Evolutionary conservation across 805 yeast genomes (phyloP).

Genomic region (Yamadazyma paraphyllophila): DNA sequence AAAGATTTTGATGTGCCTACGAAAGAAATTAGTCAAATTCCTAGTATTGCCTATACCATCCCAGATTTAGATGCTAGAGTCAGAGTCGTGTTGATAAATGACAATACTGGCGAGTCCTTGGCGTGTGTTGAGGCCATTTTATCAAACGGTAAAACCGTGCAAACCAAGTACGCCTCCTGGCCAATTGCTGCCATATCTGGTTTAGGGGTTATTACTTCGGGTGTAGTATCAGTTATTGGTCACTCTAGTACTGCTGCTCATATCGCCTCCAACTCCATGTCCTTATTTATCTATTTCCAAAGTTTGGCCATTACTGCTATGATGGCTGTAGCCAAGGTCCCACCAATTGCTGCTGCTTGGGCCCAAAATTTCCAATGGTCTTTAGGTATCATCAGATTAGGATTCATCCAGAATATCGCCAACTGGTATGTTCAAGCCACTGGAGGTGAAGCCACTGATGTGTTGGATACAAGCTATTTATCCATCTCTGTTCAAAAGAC

Average conservation of each 20-base stretch:
- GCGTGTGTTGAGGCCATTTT: slow-evolving; percentile 93
- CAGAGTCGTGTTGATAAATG: slow-evolving; percentile 60
- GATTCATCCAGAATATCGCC: slow-evolving; percentile 78
- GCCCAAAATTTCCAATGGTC: slow-evolving; percentile 96
- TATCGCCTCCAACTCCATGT: slow-evolving; percentile 93
- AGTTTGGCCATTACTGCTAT: slow-evolving; percentile 86
- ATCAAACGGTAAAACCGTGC: slow-evolving; percentile 89
- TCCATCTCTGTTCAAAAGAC: slow-evolving; percentile 83
- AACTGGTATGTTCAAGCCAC: slow-evolving; percentile 96
- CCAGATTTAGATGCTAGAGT: slow-evolving; percentile 96
- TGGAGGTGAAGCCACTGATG: slow-evolving; percentile 82
- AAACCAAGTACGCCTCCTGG: slow-evolving; percentile 91
- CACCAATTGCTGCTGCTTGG: slow-evolving; percentile 98
- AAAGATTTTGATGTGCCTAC: slow-evolving; percentile 46
- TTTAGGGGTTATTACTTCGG: slow-evolving; percentile 82
- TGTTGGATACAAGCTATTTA: slow-evolving; percentile 61
- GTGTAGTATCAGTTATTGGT: slow-evolving; percentile 81
- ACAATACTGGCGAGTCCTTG: slow-evolving; percentile 46
- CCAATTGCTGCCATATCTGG: slow-evolving; percentile 92
- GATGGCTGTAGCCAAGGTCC: slow-evolving; percentile 91
- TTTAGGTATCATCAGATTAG: slow-evolving; percentile 77
- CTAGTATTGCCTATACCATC: slow-evolving; percentile 80
- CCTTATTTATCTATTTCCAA: slow-evolving; percentile 92
- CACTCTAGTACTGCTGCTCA: slow-evolving; percentile 93
- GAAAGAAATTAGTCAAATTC: slow-evolving; percentile 53